phyloP scores from a whole-genome alignment of 345 rosid species.

The Hevea brasiliensis region DNA sequence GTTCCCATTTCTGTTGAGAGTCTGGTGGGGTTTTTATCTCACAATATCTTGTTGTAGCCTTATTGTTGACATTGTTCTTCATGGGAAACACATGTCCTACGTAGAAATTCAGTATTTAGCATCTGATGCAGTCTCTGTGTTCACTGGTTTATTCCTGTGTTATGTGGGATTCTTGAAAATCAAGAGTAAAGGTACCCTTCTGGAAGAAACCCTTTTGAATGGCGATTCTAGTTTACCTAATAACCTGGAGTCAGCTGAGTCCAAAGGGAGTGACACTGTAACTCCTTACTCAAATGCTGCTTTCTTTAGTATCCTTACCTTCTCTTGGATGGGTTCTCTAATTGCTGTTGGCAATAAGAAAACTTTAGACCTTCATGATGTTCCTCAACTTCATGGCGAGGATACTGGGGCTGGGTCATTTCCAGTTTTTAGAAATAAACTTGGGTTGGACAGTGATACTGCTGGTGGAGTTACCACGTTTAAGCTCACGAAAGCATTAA shows the following conservation, averaged over 20 bases:
- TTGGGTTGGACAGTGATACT: not conserved
- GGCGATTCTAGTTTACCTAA: conserved; percentile 19
- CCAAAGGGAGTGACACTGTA: conserved; percentile 22
- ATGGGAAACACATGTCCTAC: conserved; percentile 24
- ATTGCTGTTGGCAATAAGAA: conserved; percentile 29
- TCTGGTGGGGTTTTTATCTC: conserved; percentile 67
- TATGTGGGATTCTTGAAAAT: conserved; percentile 44
- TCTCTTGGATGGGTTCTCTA: conserved; percentile 23
- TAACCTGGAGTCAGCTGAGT: conserved; percentile 14
- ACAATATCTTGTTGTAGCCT: conserved; percentile 58
- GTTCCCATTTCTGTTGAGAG: conserved; percentile 50
- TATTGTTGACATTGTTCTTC: conserved; percentile 46
- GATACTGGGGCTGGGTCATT: conserved; percentile 25
- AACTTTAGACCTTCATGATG: conserved; percentile 33
- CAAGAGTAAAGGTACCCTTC: conserved; percentile 28
- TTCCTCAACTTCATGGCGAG: conserved; percentile 21
- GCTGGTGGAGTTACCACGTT: conserved; percentile 8
- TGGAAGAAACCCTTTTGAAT: conserved; percentile 40
- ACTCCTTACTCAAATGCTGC: conserved; percentile 35
- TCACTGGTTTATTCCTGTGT: conserved; percentile 52
- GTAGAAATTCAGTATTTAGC: conserved; percentile 32
- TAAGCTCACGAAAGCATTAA: conserved; percentile 28
- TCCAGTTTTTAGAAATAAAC: conserved; percentile 21
- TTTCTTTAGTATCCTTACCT: conserved; percentile 27
- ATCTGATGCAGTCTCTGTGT: conserved; percentile 49